Evolutionary conservation across 345 rosid species (phyloP).

Genomic region (Draba incana): DNA sequence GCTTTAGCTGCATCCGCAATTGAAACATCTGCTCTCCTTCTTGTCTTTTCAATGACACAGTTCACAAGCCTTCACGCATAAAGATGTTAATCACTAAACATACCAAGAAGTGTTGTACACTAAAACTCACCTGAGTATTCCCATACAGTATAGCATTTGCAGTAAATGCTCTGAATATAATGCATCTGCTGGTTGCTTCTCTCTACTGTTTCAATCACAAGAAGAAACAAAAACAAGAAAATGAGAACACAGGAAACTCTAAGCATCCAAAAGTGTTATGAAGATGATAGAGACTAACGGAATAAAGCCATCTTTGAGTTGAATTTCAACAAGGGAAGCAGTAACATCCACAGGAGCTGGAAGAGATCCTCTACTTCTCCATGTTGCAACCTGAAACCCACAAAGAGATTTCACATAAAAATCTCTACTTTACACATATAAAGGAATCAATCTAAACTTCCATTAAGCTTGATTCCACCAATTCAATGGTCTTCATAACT

Average conservation of each 20-base stretch:
- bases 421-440: constrained; percentile 5
- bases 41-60: constrained; percentile 83
- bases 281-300: constrained; percentile 45
- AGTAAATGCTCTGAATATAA: constrained; percentile 72
- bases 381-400: constrained; percentile 60
- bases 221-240: neutral
- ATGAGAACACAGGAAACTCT: neutral
- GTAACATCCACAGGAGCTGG: constrained; percentile 86
- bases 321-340: constrained; percentile 76
- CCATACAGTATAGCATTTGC: constrained; percentile 80
- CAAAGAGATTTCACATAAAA: neutral
- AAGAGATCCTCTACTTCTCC: constrained; percentile 86
- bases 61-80: constrained; percentile 75
- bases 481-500: neutral
- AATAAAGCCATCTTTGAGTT: constrained; percentile 73
- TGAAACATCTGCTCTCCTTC: constrained; percentile 64
- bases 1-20: constrained; percentile 88
- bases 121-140: constrained; percentile 73
- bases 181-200: constrained; percentile 47
- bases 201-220: constrained; percentile 45
- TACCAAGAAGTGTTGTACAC: constrained; percentile 1
- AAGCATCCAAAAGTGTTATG: constrained; percentile 2
- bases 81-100: neutral
- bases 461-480: constrained; percentile 18
- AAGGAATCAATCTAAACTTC: neutral